Evolutionary conservation across 352 stramenopile species (phyloP).

Genomic region (Globisporangium radiosum): DNA sequence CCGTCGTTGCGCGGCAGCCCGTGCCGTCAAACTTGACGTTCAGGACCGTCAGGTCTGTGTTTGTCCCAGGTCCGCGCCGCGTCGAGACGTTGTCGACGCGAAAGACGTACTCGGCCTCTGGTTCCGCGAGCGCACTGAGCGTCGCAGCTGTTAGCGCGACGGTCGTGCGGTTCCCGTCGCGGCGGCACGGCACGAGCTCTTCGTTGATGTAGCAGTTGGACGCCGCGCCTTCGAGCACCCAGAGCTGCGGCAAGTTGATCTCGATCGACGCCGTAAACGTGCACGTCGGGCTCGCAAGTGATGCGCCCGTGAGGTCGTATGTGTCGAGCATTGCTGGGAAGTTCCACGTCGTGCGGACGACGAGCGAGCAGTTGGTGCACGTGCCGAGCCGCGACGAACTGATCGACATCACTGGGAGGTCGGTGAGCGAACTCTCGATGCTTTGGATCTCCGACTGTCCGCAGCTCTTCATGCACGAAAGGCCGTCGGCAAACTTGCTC

Average conservation of each 20-base stretch:
- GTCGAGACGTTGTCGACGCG: conserved; percentile 56
- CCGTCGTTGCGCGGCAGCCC: conserved; percentile 35
- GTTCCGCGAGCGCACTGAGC: conserved; percentile 29
- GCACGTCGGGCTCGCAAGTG: conserved; percentile 28
- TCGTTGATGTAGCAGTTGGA: conserved; percentile 33
- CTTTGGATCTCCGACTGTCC: conserved; percentile 32
- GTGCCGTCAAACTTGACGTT: conserved; percentile 50
- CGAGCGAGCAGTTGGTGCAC: conserved; percentile 59
- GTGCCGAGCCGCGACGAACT: conserved; percentile 57
- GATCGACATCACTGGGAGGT: conserved; percentile 39
- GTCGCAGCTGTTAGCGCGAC: conserved; percentile 33
- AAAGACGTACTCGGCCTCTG: conserved; percentile 41
- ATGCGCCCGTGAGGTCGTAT: conserved; percentile 45
- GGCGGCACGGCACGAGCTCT: conserved; percentile 28
- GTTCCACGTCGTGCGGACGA: conserved; percentile 51
- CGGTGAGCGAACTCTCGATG: conserved; percentile 40
- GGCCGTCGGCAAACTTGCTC: conserved; percentile 31
- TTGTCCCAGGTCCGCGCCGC: conserved; percentile 45
- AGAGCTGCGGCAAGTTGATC: conserved; percentile 49
- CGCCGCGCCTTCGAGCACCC: conserved; percentile 31
- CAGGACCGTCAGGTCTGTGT: conserved; percentile 43
- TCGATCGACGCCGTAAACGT: conserved; percentile 43
- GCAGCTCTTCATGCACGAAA: conserved; percentile 49
- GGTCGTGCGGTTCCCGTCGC: conserved; percentile 50
- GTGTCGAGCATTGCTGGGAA: conserved; percentile 63